These are phyloP conservation scores for Ustilago esculenta DNA, from an alignment of 1,284 basidiomycete genomes.

Conservation along the genomic window DNA sequence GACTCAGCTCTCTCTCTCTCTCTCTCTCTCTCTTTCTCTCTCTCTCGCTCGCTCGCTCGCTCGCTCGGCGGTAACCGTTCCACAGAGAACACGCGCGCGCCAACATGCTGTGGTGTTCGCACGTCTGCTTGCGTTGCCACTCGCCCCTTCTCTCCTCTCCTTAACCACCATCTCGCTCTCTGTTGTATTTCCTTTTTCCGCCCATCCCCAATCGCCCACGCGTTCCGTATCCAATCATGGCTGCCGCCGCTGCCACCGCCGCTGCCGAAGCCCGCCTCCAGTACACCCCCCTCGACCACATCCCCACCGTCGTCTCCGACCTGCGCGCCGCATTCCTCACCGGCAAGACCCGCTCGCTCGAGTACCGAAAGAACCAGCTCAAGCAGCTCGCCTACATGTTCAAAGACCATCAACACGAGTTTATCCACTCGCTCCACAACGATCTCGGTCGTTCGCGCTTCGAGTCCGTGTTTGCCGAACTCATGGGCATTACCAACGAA, in stretches of 20 bases:
- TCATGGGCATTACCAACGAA: slow-evolving; percentile 70
- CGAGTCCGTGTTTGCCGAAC: slow-evolving; percentile 66
- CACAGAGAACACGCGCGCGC: no score
- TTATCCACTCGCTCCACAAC: slow-evolving; percentile 71
- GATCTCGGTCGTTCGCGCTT: slow-evolving; percentile 72
- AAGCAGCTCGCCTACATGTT: slow-evolving; percentile 74
- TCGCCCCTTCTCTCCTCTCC: background rate
- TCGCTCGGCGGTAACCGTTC: no score
- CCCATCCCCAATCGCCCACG: background rate
- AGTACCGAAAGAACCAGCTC: slow-evolving; percentile 74
- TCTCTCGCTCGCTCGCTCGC: no score
- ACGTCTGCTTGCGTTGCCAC: background rate
- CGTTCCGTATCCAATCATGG: slow-evolving; percentile 10
- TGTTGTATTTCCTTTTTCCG: no score
- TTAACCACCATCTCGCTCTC: background rate
- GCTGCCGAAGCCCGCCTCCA: slow-evolving; percentile 48
- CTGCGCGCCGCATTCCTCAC: slow-evolving; percentile 71
- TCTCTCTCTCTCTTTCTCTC: no score
- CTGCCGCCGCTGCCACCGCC: slow-evolving; percentile 31
- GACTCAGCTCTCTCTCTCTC: no score
- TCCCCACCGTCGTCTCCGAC: slow-evolving; percentile 68
- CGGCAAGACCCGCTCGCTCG: slow-evolving; percentile 71
- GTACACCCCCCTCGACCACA: slow-evolving; percentile 46
- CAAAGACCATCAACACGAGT: slow-evolving; percentile 72
- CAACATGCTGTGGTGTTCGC: no score